Conservation (phyloP, 2,329 filamentous ascomycete species). For the Xylariaceae sp. region DNA sequence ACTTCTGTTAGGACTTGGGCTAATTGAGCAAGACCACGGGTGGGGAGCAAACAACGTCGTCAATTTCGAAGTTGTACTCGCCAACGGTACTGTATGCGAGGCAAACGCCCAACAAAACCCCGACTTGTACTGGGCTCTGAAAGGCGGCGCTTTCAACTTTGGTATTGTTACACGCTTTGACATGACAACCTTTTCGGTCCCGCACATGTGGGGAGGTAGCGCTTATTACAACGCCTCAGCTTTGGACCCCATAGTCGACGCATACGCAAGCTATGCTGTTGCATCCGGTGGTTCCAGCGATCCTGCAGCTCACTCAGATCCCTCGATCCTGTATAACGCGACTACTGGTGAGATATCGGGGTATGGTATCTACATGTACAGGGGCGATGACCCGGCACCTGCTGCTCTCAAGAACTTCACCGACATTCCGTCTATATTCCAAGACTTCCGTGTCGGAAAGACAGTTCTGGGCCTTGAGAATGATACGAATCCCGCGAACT, state of each 20-base stretch:
- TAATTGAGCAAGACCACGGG: neutral
- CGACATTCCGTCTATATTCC: no score
- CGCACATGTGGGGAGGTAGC: neutral
- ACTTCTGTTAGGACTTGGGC: no score
- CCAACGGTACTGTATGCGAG: neutral
- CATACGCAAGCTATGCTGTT: neutral
- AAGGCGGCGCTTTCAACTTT: slow-evolving; percentile 2
- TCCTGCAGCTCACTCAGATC: neutral
- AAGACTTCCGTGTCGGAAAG: neutral
- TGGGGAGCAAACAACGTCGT: slow-evolving; percentile 1
- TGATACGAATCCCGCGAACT: neutral
- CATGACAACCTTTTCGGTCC: neutral
- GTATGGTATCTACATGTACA: no score
- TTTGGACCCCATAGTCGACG: neutral
- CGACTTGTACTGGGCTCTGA: slow-evolving; percentile 5
- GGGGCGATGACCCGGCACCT: neutral
- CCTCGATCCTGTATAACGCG: neutral
- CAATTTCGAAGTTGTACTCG: slow-evolving; percentile 5
- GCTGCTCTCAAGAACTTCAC: neutral
- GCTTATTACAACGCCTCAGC: neutral
- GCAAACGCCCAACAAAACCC: neutral
- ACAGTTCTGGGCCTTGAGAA: neutral
- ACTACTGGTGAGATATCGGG: neutral
- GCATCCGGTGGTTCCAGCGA: neutral
- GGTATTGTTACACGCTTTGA: slow-evolving; percentile 6